These are phyloP conservation scores for Zasmidium angulare DNA, from an alignment of 2,329 filamentous ascomycete genomes.

Conservation along the genomic window DNA sequence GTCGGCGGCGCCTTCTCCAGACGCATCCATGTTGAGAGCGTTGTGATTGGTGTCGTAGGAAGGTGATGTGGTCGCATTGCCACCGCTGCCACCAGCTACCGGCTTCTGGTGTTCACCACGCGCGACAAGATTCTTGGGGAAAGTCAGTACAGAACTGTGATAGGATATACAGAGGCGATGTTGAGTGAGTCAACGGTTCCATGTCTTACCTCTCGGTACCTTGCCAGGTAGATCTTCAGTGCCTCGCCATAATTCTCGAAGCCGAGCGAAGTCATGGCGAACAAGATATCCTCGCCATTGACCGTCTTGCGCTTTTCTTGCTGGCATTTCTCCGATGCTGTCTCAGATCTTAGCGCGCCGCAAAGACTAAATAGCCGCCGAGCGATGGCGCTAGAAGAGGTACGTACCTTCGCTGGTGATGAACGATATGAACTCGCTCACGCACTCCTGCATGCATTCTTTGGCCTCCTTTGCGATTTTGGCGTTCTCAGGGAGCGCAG, in stretches of 20 bases:
- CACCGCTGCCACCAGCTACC: constrained; percentile 35
- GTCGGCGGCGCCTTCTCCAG: constrained; percentile 42
- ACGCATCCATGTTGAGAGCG: constrained; percentile 46
- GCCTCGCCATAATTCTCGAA: constrained; percentile 99
- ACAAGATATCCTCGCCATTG: constrained; percentile 97
- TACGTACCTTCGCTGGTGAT: constrained; percentile 95
- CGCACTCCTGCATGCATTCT: constrained; percentile 99
- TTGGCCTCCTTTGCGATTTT: constrained; percentile 97
- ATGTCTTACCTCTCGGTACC: constrained; percentile 88
- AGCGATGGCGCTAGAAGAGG: constrained; percentile 14
- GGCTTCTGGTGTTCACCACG: constrained; percentile 64
- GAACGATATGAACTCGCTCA: constrained; percentile 99
- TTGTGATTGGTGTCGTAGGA: constrained; percentile 40
- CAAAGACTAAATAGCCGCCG: constrained; percentile 15
- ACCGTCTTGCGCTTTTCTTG: constrained; percentile 99
- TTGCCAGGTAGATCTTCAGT: constrained; percentile 94
- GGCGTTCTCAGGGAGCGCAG: constrained; percentile 92
- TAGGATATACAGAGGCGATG: constrained; percentile 21
- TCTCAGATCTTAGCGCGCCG: constrained; percentile 16
- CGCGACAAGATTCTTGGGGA: constrained; percentile 71
- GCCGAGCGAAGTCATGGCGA: constrained; percentile 97
- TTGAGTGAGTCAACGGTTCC: constrained; percentile 11
- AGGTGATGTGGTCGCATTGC: constrained; percentile 31
- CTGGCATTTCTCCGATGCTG: constrained; percentile 98
- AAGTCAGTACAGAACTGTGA: constrained; percentile 13